Evolutionary conservation across 2,329 filamentous ascomycete species (phyloP).

Genomic region (Botrytis sinoallii): DNA sequence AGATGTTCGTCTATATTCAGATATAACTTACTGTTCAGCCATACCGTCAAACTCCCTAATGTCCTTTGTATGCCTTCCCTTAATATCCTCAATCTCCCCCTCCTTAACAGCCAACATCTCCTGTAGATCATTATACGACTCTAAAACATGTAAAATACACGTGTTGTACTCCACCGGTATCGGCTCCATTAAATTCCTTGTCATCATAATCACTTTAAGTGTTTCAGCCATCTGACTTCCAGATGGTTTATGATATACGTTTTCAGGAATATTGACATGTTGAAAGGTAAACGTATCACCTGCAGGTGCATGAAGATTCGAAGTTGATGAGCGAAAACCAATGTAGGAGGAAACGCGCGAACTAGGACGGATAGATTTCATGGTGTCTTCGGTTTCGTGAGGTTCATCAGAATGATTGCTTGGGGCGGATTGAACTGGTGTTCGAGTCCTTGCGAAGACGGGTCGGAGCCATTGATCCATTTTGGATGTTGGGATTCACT

Average conservation of each 20-base stretch:
- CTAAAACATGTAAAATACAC: slow-evolving; percentile 36
- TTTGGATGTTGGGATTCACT: background rate
- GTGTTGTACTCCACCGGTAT: slow-evolving; percentile 36
- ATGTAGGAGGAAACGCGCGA: slow-evolving; percentile 33
- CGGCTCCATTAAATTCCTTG: slow-evolving; percentile 25
- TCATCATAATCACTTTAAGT: slow-evolving; percentile 38
- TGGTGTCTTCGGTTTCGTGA: slow-evolving; percentile 25
- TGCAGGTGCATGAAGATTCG: slow-evolving; percentile 17
- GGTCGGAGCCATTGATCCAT: slow-evolving; percentile 36
- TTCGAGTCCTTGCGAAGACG: slow-evolving; percentile 29
- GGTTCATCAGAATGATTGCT: slow-evolving; percentile 23
- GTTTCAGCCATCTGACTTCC: slow-evolving; percentile 36
- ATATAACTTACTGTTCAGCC: slow-evolving; percentile 21
- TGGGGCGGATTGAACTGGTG: slow-evolving; percentile 21
- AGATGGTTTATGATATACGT: slow-evolving; percentile 35
- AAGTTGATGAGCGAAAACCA: slow-evolving; percentile 25
- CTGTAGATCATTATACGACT: slow-evolving; percentile 33
- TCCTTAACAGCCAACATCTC: slow-evolving; percentile 27
- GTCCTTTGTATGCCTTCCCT: slow-evolving; percentile 30
- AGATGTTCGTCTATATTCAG: background rate
- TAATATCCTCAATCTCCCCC: slow-evolving; percentile 30
- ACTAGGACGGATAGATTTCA: slow-evolving; percentile 25
- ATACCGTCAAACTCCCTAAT: slow-evolving; percentile 33
- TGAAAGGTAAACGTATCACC: slow-evolving; percentile 25
- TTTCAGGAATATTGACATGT: slow-evolving; percentile 29